Conservation (phyloP, 2,329 filamentous ascomycete genomes). For the Grosmannia serpens region DNA sequence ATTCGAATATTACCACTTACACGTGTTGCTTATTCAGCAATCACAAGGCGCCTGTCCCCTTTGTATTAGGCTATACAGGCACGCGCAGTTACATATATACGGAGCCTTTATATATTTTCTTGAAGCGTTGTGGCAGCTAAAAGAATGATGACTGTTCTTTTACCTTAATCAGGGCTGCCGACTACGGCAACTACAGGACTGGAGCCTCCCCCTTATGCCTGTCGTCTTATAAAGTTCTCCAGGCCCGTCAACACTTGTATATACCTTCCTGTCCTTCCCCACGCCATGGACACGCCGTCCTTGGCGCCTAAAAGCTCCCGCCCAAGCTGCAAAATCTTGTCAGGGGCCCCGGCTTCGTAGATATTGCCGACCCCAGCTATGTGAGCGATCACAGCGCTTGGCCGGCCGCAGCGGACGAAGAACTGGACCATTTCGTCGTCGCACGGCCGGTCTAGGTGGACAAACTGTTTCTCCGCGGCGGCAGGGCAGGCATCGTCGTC, state of each 20-base stretch:
- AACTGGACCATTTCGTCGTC: conserved; percentile 4
- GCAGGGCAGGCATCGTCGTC: neutral
- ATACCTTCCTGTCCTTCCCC: neutral
- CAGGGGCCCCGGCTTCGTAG: neutral
- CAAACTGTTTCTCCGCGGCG: neutral
- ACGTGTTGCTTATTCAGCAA: too few relatives aligned
- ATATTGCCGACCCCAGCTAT: conserved; percentile 1
- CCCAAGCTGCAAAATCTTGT: neutral
- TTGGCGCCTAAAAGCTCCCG: neutral
- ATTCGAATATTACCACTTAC: too few relatives aligned
- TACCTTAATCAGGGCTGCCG: too few relatives aligned
- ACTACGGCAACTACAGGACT: too few relatives aligned
- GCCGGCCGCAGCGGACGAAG: conserved; percentile 1
- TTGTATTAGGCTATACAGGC: too few relatives aligned
- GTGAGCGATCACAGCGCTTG: neutral
- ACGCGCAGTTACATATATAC: too few relatives aligned
- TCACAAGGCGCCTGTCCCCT: too few relatives aligned
- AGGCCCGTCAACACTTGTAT: neutral
- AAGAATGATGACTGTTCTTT: too few relatives aligned
- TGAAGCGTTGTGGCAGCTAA: too few relatives aligned
- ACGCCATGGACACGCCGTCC: neutral
- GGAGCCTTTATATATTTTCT: too few relatives aligned
- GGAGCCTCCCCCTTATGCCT: too few relatives aligned
- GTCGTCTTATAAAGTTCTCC: neutral
- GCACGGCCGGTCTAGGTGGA: conserved; percentile 2